These are phyloP conservation scores for Apiotrichum porosum DNA, from an alignment of 1,284 basidiomycete genomes.

Conservation along the genomic window DNA sequence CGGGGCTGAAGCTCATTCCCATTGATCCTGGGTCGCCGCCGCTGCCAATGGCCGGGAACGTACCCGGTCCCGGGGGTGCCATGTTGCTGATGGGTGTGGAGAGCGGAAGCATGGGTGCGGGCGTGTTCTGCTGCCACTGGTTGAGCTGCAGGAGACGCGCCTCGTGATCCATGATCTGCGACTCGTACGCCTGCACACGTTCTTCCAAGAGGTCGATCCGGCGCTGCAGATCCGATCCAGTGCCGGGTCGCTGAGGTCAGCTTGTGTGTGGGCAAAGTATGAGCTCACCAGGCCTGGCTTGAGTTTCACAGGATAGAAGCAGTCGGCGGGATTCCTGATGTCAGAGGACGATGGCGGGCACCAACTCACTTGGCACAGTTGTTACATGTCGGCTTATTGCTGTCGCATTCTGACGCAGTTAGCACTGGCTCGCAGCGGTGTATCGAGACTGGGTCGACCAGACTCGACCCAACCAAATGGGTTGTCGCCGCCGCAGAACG, in stretches of 20 bases:
- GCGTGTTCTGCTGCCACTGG: conserved; percentile 9
- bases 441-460: background rate
- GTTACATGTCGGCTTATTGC: conserved; percentile 42
- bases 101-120: background rate
- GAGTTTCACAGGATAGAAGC: conserved; percentile 43
- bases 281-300: conserved; percentile 49
- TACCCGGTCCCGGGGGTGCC: background rate
- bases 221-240: conserved; percentile 19
- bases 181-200: conserved; percentile 29
- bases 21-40: background rate
- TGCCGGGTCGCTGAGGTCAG: conserved; percentile 46
- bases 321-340: conserved; percentile 35
- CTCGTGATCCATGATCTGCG: conserved; percentile 32
- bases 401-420: conserved; percentile 44
- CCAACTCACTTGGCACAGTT: conserved; percentile 42
- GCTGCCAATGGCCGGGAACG: background rate
- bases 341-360: background rate
- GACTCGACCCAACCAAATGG: background rate
- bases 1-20: conserved; percentile 1
- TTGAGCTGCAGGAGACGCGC: conserved; percentile 23
- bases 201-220: conserved; percentile 34
- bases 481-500: background rate
- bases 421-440: background rate
- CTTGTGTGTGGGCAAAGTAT: no score
- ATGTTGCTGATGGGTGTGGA: background rate